Evolutionary conservation across 108 stramenopile species (phyloP), one percentile per base, ranked within the genome.

Genomic region (Conticribra weissflogii): DNA sequence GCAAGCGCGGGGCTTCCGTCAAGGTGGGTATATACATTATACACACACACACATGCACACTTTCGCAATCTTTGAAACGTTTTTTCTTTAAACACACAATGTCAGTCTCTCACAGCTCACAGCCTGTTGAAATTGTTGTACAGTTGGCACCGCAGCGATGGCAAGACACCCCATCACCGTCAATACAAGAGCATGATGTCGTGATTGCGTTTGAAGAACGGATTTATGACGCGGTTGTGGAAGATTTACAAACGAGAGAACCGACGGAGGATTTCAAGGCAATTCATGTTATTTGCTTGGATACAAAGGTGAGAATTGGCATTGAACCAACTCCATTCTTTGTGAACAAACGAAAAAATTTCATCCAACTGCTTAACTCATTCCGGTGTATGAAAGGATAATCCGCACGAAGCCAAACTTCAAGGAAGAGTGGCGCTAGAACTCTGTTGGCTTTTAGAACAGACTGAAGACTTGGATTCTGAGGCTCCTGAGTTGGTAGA

Each of bases 131-230:
- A 41, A 41, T 41, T 5, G 5, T 41, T 41, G 5, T 12, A 32
- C 46, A 78, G 79, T 49, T 68, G 65, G 90, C 90, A 14, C 95
- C 95, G 3, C 86, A 93, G 58, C 82, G 95, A 72, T 96, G 95
- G 95, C 95, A 96, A 81, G 95, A 96, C 60, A 86, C 75, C 56
- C 67, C 87, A 1, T 78, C 87, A 0, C 59, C 73, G 15, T 79
- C 69, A 23, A 62, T 93, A 33, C 64, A 81, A 19, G 68, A 84
- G 23, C 95, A 96, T 65, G 89, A 93, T 66, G 91, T 96, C 47
- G 91, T 92, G 15, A 92, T 96, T 68, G 88, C 88, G 18, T 96
- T 96, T 69, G 95, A 96, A 65, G 95, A 96, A 69, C 80, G 95
- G 62, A 96, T 96, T 54, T 96, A 86, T 76, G 95, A 96, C 78